Evolutionary conservation across 2,329 filamentous ascomycete species (phyloP), one percentile per base, ranked within the genome.

Genomic region (Colletotrichum scovillei): DNA sequence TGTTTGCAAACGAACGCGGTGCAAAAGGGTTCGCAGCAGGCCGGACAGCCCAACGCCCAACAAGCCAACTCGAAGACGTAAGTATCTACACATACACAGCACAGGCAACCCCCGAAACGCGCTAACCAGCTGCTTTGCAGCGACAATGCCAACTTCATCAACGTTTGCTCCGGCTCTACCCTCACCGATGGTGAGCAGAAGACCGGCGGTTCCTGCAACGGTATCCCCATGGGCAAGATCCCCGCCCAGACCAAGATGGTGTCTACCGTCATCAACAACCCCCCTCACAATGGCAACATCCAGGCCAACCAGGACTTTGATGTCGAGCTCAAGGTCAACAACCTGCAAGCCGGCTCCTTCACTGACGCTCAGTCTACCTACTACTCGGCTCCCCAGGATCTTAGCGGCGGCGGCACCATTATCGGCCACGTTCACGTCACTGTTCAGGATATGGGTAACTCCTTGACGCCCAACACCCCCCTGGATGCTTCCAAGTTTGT

Each of bases 101-200:
- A 11, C 24, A 57, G 6, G 19, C 3, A 16, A 11, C 24, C 28
- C 2, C 6, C 14, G 14, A 11, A 42, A 4, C 7, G 9, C 6
- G 26, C 64, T 74, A 49, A 73, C 52, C 22, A 5, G 16, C 38
- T 42, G 5, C 1, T 22, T 24, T 26, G n/a, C 67, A 91, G 89
- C 75, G 89, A 91, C 76, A 74, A 82, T 22, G 83, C 84, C 83
- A 92, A 92, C 83, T 91, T 91, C 79, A 90, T 91, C 86, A 91
- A 91, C 85, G 90, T 91, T 80, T 91, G 89, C 78, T 73, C 80
- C 5, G 88, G 87, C 58, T 77, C 87, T 79, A 87, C 83, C 0
- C 79, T 91, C 60, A 92, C 91, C 75, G 90, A 93, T 77, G 91
- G 91, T 77, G 81, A 87, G 32, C 91, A 92, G 79, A 83, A 87